Evolutionary conservation across 2,329 filamentous ascomycete genomes (phyloP), one percentile per base, ranked within the genome.

Genomic region (Hypocreales sp.): DNA sequence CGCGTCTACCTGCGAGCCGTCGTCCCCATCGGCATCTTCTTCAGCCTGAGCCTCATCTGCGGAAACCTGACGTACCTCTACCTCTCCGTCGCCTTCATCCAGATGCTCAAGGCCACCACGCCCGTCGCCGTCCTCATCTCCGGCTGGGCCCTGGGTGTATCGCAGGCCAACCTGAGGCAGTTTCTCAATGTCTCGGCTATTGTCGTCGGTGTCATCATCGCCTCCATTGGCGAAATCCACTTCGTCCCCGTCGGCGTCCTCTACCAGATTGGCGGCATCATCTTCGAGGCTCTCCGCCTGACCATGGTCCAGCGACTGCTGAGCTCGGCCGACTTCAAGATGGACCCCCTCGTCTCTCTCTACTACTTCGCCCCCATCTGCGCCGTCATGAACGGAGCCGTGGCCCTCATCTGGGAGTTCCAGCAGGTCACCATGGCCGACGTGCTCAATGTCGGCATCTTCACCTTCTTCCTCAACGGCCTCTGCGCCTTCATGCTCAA

Each of bases 81-180:
- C 57, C 72, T 95, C 35, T 90, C 79, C 40, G 87, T 95, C 32
- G 80, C 87, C 34, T 95, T 95, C 56, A 95, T 95, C 47, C 87
- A 95, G 66, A 95, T 95, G 87, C 75, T 95, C 55, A 95, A 95
- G 79, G 90, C 90, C 40, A 94, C 84, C 23, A 95, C 82, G 18
- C 90, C 90, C 11, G 86, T 95, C 33, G 86, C 84, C 29, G 86
- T 95, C 28, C 72, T 98, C 21, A 58, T 95, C 40, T 79, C 82
- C 22, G 82, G 83, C 40, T 95, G 90, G 87, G 63, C 67, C 28
- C 74, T 95, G 45, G 82, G 84, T 32, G 73, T 93, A 27, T 73
- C 81, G 10, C 73, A 81, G 35, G 80, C 83, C 29, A 92, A 84
- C 60, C 51, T 90, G 40, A 86, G 75, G 61, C 79, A 83, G 26